Conservation (phyloP, 2,329 filamentous ascomycete species). For the Orbilia blumenaviensis region DNA sequence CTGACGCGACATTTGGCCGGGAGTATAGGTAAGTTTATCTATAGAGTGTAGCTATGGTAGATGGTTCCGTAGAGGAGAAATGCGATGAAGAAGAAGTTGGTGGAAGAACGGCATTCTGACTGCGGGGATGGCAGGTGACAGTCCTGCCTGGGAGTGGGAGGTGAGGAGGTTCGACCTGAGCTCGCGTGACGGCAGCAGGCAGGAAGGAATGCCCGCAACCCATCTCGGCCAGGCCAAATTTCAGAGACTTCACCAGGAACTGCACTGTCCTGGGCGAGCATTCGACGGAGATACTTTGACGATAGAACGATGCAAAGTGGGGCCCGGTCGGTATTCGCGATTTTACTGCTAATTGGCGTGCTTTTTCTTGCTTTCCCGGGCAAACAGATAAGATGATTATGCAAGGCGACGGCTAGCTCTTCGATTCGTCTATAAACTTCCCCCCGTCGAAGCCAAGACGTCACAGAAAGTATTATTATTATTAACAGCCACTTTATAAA, state of each 20-base stretch:
- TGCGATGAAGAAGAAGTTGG: constrained; percentile 10
- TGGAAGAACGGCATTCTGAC: constrained; percentile 10
- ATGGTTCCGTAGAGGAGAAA: constrained; percentile 13
- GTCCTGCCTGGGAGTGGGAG: background rate
- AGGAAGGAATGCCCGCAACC: background rate
- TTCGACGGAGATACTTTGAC: background rate
- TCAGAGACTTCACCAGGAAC: background rate
- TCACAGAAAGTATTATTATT: too few species aligned
- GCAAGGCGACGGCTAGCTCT: background rate
- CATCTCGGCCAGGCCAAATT: constrained; percentile 7
- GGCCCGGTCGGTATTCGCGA: constrained; percentile 22
- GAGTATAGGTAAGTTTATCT: background rate
- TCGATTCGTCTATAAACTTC: constrained; percentile 3
- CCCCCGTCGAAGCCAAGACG: background rate
- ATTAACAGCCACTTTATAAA: too few species aligned
- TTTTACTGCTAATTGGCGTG: constrained; percentile 34
- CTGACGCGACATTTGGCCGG: constrained; percentile 42
- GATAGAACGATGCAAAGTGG: background rate
- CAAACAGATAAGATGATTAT: constrained; percentile 1
- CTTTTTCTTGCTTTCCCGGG: constrained; percentile 1
- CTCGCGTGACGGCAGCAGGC: constrained; percentile 22
- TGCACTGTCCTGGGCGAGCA: background rate
- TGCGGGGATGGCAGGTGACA: constrained; percentile 4
- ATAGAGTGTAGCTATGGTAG: background rate
- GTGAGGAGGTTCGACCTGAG: constrained; percentile 26